phyloP scores from a whole-genome alignment of 495 filamentous ascomycete species.

The Tuber borchii region DNA sequence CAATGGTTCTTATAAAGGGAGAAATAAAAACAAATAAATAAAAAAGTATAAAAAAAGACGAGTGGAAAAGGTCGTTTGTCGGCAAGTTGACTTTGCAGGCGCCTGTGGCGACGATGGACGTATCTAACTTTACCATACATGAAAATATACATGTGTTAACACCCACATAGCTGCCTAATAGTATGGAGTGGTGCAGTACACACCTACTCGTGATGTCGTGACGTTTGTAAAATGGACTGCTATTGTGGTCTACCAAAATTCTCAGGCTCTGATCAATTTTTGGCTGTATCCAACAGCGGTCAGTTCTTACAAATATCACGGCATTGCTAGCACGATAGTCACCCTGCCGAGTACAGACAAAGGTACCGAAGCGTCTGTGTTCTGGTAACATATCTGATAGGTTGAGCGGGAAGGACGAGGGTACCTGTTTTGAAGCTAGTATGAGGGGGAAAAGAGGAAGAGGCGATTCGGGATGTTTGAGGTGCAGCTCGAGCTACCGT shows the following conservation, averaged over 20 bases:
- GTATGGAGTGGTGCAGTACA: neutral
- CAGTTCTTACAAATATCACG: too few relatives aligned
- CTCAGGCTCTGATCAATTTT: too few relatives aligned
- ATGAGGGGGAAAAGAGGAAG: neutral
- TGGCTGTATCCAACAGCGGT: too few relatives aligned
- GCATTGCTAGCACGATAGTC: neutral
- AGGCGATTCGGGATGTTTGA: conserved; percentile 4
- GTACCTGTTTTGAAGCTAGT: neutral
- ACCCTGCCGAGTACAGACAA: neutral
- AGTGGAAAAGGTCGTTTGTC: conserved; percentile 29
- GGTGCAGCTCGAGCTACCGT: neutral
- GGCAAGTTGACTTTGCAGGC: conserved; percentile 36
- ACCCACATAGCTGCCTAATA: neutral
- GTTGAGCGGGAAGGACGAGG: neutral
- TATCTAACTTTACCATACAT: conserved; percentile 36
- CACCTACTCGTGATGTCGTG: neutral
- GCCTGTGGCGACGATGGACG: conserved; percentile 30
- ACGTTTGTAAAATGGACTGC: too few relatives aligned
- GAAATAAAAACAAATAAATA: neutral
- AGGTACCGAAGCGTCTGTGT: neutral
- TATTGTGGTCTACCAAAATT: too few relatives aligned
- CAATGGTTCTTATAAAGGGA: neutral
- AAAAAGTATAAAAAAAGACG: conserved; percentile 22
- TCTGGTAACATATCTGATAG: neutral
- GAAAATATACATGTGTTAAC: conserved; percentile 29